Base-by-base conservation (phyloP, 352 stramenopile genomes). In the Pythium rishiriense region DNA sequence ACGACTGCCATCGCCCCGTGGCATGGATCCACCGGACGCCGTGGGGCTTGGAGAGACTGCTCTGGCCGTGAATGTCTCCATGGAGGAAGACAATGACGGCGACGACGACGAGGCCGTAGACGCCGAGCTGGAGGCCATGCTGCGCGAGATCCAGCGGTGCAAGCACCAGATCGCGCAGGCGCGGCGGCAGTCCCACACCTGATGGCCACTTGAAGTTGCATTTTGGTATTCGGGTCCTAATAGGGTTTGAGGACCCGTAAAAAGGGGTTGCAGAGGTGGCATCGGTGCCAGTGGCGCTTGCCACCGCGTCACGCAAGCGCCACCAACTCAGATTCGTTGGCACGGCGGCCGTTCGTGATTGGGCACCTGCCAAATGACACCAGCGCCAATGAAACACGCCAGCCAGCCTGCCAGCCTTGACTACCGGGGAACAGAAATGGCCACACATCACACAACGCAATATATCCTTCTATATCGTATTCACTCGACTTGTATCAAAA, bases 241-340 rank as follows among this genome's bases (percentile, higher is more conserved):
- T 43, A 43, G n/a, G 12, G 37, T 21, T 4, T 21, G n/a, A 4
- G 37, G 3, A 43, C 10, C 14, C 37, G 3, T 17, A n/a, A 43
- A 21, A 9, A 43, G 37, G 37, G 33, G 37, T 43, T 12, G 37
- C 37, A 43, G 31, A 37, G 19, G 35, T 42, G 35, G 35, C 35
- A 42, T 11, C 31, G 6, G 35, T 42, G 12, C 15, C 9, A 43
- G 14, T 43, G 37, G 37, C 37, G 7, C 14, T 17, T 43, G 37
- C 9, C 37, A n/a, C 10, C 31, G 31, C 31, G 11, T 12, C 37
- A n/a, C 14, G 37, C 37, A 48, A 7, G 7, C 5, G 15, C 17
- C 9, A 29, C 14, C 17, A 61, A 70, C 64, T 70, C 64, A 70
- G 64, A 70, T 70, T 70, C 64, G 64, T 70, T 66, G 64, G 56